phyloP scores from a whole-genome alignment of 768 basidiomycete genomes.

The Suillus weaverae region DNA sequence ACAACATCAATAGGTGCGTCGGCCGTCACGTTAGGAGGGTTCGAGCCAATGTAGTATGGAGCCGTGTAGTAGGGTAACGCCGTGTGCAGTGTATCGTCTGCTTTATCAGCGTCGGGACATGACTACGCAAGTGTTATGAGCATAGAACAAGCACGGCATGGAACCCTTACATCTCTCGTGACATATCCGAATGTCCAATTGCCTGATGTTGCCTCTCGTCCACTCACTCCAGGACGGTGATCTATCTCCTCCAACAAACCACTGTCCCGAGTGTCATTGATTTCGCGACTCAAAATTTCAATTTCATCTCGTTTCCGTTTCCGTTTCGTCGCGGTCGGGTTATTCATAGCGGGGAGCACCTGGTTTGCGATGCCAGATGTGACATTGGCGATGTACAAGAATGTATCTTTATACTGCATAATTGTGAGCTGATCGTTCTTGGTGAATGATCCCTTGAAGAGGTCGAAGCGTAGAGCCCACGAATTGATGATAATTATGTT shows the following conservation, averaged over 20 bases:
- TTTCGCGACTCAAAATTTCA: slow-evolving; percentile 40
- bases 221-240: slow-evolving; percentile 34
- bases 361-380: slow-evolving; percentile 48
- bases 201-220: slow-evolving; percentile 35
- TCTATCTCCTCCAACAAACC: slow-evolving; percentile 63
- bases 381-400: slow-evolving; percentile 62
- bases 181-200: slow-evolving; percentile 75
- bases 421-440: slow-evolving; percentile 79
- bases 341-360: slow-evolving; percentile 55
- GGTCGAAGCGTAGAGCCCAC: slow-evolving; percentile 63
- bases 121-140: slow-evolving; percentile 36
- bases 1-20: slow-evolving; percentile 67
- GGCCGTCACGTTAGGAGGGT: slow-evolving; percentile 48
- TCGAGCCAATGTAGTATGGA: slow-evolving; percentile 61
- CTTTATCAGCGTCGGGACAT: slow-evolving; percentile 64
- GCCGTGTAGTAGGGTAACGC: slow-evolving; percentile 54
- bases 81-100: slow-evolving; percentile 65
- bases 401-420: slow-evolving; percentile 65
- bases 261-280: slow-evolving; percentile 49
- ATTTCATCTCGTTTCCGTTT: slow-evolving; percentile 28
- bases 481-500: slow-evolving; percentile 67
- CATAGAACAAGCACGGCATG: background rate
- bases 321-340: slow-evolving; percentile 39
- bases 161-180: slow-evolving; percentile 56
- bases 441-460: slow-evolving; percentile 70